Evolutionary conservation across 345 rosid species (phyloP).

Genomic region (Pelargonium nanum): DNA sequence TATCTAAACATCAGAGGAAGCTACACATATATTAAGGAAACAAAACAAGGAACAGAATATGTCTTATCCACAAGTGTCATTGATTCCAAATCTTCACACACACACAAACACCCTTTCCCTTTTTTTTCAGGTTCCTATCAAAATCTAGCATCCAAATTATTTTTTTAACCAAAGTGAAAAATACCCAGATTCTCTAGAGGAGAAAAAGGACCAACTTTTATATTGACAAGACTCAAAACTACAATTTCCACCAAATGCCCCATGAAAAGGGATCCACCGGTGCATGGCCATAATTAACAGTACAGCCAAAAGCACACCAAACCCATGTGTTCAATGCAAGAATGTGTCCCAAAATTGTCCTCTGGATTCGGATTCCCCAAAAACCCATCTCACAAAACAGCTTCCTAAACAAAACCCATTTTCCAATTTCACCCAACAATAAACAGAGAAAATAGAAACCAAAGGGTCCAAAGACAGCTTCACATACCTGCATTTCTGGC

Average conservation of each 20-base stretch:
- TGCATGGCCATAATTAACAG: no score
- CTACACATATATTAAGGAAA: background rate
- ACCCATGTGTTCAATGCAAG: background rate
- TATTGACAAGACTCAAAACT: conserved; percentile 13
- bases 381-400: background rate
- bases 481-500: conserved; percentile 32
- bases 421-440: conserved; percentile 2
- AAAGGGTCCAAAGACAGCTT: background rate
- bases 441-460: conserved; percentile 1
- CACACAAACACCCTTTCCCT: background rate
- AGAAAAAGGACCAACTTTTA: conserved; percentile 4
- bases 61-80: no score
- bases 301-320: background rate
- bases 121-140: background rate
- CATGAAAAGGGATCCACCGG: conserved; percentile 20
- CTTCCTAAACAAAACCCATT: conserved; percentile 13
- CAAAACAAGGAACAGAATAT: background rate
- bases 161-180: background rate
- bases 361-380: background rate
- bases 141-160: background rate
- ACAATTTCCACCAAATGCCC: conserved; percentile 9
- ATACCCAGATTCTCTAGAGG: background rate
- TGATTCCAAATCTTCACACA: background rate
- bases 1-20: no score
- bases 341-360: background rate